Percentiles rank a stretch among this genome's conserved stretches.
phyloP scores from a whole-genome alignment of 495 filamentous ascomycete genomes.

The Aspergillus diversus region DNA sequence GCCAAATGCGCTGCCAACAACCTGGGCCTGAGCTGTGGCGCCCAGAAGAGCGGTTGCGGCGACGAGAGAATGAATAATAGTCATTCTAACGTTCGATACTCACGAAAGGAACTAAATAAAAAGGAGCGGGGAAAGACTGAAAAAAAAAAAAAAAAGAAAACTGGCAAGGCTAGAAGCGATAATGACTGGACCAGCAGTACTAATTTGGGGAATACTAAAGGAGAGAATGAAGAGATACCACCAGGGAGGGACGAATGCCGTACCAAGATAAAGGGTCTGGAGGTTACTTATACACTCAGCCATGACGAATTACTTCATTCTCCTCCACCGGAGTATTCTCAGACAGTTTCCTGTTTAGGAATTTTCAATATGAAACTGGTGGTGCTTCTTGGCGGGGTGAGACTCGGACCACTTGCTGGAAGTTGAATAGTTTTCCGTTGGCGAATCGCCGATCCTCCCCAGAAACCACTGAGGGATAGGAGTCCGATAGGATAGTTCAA shows the following conservation, averaged over 20 bases:
- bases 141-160: slow-evolving; percentile 11
- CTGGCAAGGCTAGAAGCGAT: not conserved
- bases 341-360: slow-evolving; percentile 4
- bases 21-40: slow-evolving; percentile 30
- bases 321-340: not conserved
- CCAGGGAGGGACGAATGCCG: not conserved
- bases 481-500: not conserved
- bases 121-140: slow-evolving; percentile 15
- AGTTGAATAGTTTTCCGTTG: not conserved
- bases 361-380: slow-evolving; percentile 17
- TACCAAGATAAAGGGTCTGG: not conserved
- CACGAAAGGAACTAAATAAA: slow-evolving; percentile 8
- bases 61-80: slow-evolving; percentile 27
- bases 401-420: not conserved
- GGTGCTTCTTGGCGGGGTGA: slow-evolving; percentile 15
- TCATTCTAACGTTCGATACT: slow-evolving; percentile 21
- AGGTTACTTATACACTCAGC: not conserved
- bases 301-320: not conserved
- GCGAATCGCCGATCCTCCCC: not conserved
- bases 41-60: slow-evolving; percentile 28
- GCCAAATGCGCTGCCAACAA: slow-evolving; percentile 46
- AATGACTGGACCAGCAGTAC: slow-evolving; percentile 27
- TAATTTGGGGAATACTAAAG: not conserved
- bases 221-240: slow-evolving; percentile 17
- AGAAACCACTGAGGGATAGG: not conserved